Base-by-base conservation (phyloP, 352 stramenopile species). In the Globisporangium emineosum region DNA sequence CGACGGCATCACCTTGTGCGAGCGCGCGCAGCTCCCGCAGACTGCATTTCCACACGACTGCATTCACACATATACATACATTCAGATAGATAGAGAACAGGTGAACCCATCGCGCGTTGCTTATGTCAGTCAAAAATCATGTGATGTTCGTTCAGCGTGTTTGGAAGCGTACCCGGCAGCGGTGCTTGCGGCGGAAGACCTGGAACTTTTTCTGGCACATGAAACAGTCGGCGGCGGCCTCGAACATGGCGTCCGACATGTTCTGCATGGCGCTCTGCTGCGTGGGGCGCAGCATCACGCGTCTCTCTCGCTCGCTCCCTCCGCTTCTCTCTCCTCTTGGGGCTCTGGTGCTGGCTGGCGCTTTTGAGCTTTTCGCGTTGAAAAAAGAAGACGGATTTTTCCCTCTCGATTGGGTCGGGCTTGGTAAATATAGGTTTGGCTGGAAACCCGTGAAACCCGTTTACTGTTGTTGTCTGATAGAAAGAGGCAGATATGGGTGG, bases 191-290 rank as follows among this genome's bases (percentile, higher is more conserved):
- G 32, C 86, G 84, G 52, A 94, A 94, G 23, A 84, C 82, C 73
- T 93, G 81, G 66, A 94, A 93, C 57, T 91, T 93, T 67, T 93
- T 94, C 49, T 90, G 74, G 68, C 86, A 94, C 60, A 90, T 78
- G 58, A 71, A 79, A 69, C 86, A 94, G 65, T 94, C 86, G 60
- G 58, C 47, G 5, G 81, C 71, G 4, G 79, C 74, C 42, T 94
- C 83, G 45, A 79, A 94, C 58, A 69, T 61, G 56, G 75, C 57
- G 53, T 86, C 75, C 23, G 77, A 68, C 49, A 82, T 73, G 47
- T 66, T 57, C 47, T 68, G 60, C 50, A 68, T 51, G 15, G 42
- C 52, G 25, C 65, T 60, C 27, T 69, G 57, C 27, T 69, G 57
- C 43, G 64, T 42, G 25, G 62, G 64, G 35, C 52, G 62, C 43